Evolutionary conservation across 148 eudicot genomes (phyloP).

Genomic region (Vaccinium corymbosum): DNA sequence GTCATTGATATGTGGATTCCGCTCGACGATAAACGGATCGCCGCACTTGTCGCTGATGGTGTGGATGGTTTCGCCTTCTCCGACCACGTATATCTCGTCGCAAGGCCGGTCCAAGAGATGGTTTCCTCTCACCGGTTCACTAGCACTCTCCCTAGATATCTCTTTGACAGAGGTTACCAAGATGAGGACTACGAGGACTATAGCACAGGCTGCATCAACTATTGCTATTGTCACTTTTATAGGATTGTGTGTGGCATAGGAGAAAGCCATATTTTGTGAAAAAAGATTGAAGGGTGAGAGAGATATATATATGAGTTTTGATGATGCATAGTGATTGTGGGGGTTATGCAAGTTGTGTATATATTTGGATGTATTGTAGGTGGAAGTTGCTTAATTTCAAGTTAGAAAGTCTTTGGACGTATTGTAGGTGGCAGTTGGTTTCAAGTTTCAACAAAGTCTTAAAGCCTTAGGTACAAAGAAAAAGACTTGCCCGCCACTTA

Average conservation of each 20-base stretch:
- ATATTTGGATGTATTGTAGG: too few relatives aligned
- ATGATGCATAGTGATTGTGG: too few relatives aligned
- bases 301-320: neutral
- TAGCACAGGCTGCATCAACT: conserved; percentile 3
- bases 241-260: neutral
- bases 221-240: neutral
- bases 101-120: conserved; percentile 24
- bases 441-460: too few relatives aligned
- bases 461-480: too few relatives aligned
- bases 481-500: too few relatives aligned
- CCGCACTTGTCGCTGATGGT: conserved; percentile 58
- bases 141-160: too few relatives aligned
- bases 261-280: neutral
- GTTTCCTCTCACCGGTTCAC: neutral
- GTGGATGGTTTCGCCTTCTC: conserved; percentile 42
- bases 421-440: too few relatives aligned
- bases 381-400: too few relatives aligned
- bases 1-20: conserved; percentile 45
- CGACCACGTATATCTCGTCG: conserved; percentile 53
- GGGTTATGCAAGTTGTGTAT: too few relatives aligned
- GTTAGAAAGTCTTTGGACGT: too few relatives aligned
- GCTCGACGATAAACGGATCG: conserved; percentile 50
- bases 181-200: neutral
- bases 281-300: neutral
- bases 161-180: neutral